Base-by-base conservation (phyloP, 805 yeast genomes). In the Nakazawaea anatomiae region DNA sequence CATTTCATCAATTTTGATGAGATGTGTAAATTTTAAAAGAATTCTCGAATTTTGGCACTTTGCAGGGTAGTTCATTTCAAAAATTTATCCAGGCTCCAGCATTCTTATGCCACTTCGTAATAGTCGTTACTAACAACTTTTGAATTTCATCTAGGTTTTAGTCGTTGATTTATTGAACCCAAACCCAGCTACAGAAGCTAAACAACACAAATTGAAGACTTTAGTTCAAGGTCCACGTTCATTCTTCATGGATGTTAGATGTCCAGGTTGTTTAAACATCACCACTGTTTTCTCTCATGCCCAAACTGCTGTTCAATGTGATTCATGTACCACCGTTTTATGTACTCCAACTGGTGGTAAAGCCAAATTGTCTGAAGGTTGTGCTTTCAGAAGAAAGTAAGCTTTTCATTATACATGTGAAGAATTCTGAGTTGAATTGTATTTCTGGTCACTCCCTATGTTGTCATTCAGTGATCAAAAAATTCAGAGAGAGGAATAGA, bases 321-420 rank as follows among this genome's bases (percentile, higher is more conserved):
- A 95, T 72, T 84, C 96, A 52, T 94, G 99, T 81, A 85, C 98
- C 63, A 89, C 97, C 63, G 97, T 94, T 61, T 87, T 94, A 72
- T 91, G 98, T 80, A 86, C 94, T 71, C 99, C 99, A 74, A 87
- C 97, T 63, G 99, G 99, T 83, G 99, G 99, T 83, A 94, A 94
- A 85, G 97, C 98, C 72, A 90, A 87, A 79, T 85, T 94, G 75
- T 90, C 98, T 66, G 99, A 95, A 82, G 99, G 99, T 77, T 88
- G 96, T 73, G 94, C 99, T 69, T 94, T 90, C 94, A 90, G 98
- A 87, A 89, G 89, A 80, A 94, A 92, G 89, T 92, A 89, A 86
- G 62, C 57, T 31, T 42, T 29, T n/a, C 14, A 32, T 35, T 30
- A 18, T 18, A 18, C 25, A 18, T 18, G 25, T 18, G 25, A 18